Base-by-base conservation (phyloP, 176 grass and related monocot species). In the Zea luxurians region DNA sequence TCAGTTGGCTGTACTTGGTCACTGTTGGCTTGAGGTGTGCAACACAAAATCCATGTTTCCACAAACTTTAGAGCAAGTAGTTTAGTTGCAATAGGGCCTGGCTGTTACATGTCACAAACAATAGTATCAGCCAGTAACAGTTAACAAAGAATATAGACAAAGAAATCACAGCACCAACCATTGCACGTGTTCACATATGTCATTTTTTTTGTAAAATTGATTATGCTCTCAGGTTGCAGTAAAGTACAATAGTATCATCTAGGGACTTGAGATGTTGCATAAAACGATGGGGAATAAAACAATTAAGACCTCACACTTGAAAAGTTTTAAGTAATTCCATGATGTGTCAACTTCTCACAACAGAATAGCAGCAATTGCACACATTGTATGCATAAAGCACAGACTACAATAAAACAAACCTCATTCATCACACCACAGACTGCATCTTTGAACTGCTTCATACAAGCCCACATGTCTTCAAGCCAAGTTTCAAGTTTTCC, bases 401-500 rank as follows among this genome's bases (percentile, higher is more conserved):
- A 75, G 68, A 74, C 2, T 44, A 68, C 11, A 48, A 62, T 49
- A 37, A 58, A 59, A 76, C 70, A 67, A 88, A 88, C 95, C 95
- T 94, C 91, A 76, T 58, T 66, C 38, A 92, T 63, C 55, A 97
- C 73, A 84, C 71, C 77, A 77, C 69, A 35, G 37, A 96, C 77
- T 77, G 76, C 74, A 77, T 93, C 96, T 88, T 99, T 97, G 61
- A 97, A 92, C 64, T 90, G 87, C 49, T 94, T 73, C 87, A 92
- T 92, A 89, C 89, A 94, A 73, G 77, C 74, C 95, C 95, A 97
- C 54, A 88, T 80, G 63, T 92, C 91, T 86, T 97, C 87, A 81
- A 97, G 91, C 95, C 95, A 97, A 82, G 73, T 70, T 37, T 97
- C 89, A 84, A 97, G 78, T 80, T 82, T 94, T 77, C 91, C 91